Base-by-base conservation (phyloP, 352 stramenopile genomes). In the Pythium utonaiense region DNA sequence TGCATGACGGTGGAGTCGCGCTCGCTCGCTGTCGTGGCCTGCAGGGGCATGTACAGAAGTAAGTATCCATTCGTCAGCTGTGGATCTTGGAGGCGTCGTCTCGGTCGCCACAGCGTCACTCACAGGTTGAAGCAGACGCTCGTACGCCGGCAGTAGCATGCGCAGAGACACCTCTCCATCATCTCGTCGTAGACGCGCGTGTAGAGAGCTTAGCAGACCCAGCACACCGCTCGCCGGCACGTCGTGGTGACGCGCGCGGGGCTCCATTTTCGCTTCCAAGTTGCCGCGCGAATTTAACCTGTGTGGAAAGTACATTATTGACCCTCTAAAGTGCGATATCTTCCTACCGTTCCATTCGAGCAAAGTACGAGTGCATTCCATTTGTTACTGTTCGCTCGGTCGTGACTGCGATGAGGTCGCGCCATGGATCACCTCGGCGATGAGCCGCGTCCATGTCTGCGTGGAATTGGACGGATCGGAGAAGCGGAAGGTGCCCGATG, bases 401-500 rank as follows among this genome's bases (percentile, higher is more conserved):
- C 58, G 53, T 22, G 57, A 48, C 51, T 62, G 63, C n/a, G 64
- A 64, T 31, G 57, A 54, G 28, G 52, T 57, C 21, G 49, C 53
- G 31, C 56, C 51, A 28, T 25, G 54, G 25, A 82, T 54, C 10
- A 63, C 65, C 27, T 82, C 68, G 41, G 60, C 47, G 52, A 91
- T 87, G 44, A 69, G 71, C 19, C 75, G 74, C 14, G 67, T 78
- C 82, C 82, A 91, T 19, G 76, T 71, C 52, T 88, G 76, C 27
- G 79, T 74, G 33, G 83, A 73, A 48, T 88, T 89, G 59, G 55
- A 71, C 3, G 66, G 63, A 58, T 90, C 80, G 7, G 75, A 80
- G 47, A 90, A 75, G 28, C 78, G 80, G 48, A 87, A 75, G 6
- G 76, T 87, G 21, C 79, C 67, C 44, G 78, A 84, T 3, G 73